These are phyloP conservation scores for Choricystis sp. DNA, from an alignment of 139 green algal genomes.

Conservation along the genomic window DNA sequence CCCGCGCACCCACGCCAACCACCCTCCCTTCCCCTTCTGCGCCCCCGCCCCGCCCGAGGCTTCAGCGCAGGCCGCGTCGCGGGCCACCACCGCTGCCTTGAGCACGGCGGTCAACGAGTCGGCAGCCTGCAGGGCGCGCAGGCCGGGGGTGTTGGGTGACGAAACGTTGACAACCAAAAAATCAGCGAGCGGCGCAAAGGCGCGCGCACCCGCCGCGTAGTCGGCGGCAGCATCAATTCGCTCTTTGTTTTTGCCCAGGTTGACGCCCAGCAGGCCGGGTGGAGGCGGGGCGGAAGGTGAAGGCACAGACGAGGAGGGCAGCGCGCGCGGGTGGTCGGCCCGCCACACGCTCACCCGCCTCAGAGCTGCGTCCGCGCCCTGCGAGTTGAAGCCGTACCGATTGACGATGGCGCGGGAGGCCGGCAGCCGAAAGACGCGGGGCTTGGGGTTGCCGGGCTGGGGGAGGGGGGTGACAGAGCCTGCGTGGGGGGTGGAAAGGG, in stretches of 20 bases:
- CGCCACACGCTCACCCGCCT: neutral
- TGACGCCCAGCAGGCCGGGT: constrained; percentile 69
- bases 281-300: constrained; percentile 1
- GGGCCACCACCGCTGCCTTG: constrained; percentile 3
- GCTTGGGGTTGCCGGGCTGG: constrained; percentile 86
- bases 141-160: constrained; percentile 90
- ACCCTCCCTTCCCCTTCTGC: no score
- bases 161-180: constrained; percentile 98
- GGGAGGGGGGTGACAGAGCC: constrained; percentile 79
- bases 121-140: constrained; percentile 61
- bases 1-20: no score
- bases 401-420: constrained; percentile 85
- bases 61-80: neutral
- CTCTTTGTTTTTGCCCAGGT: constrained; percentile 97
- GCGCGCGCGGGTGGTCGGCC: neutral
- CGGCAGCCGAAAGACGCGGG: constrained; percentile 71
- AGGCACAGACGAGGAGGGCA: no score
- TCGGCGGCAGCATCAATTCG: constrained; percentile 69
- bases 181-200: constrained; percentile 63
- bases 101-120: constrained; percentile 65
- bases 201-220: constrained; percentile 56
- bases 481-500: no score
- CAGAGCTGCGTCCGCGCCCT: constrained; percentile 49
- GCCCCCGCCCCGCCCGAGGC: constrained; percentile 9
- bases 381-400: constrained; percentile 94